A percentile compares a stretch with the other conserved stretches of the same genome.
phyloP scores from a whole-genome alignment of 805 yeast species.

The Cyberlindnera samutprakarnensis region DNA sequence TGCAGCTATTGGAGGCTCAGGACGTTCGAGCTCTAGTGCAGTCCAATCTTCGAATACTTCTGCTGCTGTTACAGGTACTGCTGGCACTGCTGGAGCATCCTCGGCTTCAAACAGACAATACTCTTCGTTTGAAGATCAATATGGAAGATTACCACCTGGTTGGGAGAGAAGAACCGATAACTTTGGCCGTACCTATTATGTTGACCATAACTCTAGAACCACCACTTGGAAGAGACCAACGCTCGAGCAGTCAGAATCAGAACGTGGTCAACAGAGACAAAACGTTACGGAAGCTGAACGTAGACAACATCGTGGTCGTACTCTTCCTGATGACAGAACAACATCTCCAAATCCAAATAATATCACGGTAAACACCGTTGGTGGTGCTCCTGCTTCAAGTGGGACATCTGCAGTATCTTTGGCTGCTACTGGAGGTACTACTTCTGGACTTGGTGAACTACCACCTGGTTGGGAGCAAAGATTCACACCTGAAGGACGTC shows the following conservation, averaged over 20 bases:
- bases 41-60: constrained; percentile 13
- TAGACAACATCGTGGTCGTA: constrained; percentile 83
- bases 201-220: constrained; percentile 94
- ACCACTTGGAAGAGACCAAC: constrained; percentile 99
- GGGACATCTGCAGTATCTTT: constrained; percentile 59
- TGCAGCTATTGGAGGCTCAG: constrained; percentile 5
- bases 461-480: constrained; percentile 99
- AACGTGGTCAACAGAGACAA: constrained; percentile 48
- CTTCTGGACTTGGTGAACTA: constrained; percentile 92
- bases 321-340: constrained; percentile 63
- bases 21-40: constrained; percentile 20
- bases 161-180: constrained; percentile 99
- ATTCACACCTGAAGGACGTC: constrained; percentile 95
- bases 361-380: constrained; percentile 41
- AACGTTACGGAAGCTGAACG: constrained; percentile 79
- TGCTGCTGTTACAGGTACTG: constrained; percentile 20
- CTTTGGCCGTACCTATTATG: constrained; percentile 95
- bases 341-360: constrained; percentile 25
- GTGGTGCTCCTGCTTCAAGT: constrained; percentile 36
- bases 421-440: constrained; percentile 72
- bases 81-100: constrained; percentile 3
- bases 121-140: constrained; percentile 94
- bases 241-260: constrained; percentile 69
- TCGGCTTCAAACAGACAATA: constrained; percentile 45
- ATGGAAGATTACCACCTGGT: constrained; percentile 94